Conservation (phyloP, 768 basidiomycete genomes). For the Boletus pseudo-olivaceus region DNA sequence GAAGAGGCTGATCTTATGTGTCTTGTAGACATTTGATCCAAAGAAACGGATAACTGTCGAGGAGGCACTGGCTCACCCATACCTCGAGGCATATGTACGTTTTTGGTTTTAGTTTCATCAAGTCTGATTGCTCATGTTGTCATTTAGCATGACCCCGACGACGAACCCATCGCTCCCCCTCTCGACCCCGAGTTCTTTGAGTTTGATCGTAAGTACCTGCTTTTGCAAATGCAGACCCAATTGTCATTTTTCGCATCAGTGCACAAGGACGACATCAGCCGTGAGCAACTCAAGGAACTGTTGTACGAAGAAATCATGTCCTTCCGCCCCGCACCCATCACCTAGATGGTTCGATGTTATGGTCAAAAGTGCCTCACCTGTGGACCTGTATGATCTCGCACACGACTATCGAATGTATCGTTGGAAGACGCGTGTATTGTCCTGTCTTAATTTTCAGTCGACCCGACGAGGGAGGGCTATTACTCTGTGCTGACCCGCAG, state of each 20-base stretch:
- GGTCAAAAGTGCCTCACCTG: not conserved
- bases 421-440: slow-evolving; percentile 1
- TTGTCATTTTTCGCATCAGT: slow-evolving; percentile 39
- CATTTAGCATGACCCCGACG: slow-evolving; percentile 85
- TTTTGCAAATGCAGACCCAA: not conserved
- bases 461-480: not conserved
- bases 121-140: slow-evolving; percentile 2
- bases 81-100: slow-evolving; percentile 86
- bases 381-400: not conserved
- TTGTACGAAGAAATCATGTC: slow-evolving; percentile 93
- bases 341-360: slow-evolving; percentile 16
- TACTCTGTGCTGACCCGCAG: not conserved
- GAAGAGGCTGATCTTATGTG: not conserved
- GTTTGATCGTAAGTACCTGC: slow-evolving; percentile 72
- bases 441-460: not conserved
- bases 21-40: slow-evolving; percentile 85
- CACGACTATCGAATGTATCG: slow-evolving; percentile 4
- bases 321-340: slow-evolving; percentile 67
- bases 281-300: slow-evolving; percentile 92
- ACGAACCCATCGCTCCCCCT: slow-evolving; percentile 95
- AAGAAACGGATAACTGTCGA: slow-evolving; percentile 96
- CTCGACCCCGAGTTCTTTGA: slow-evolving; percentile 96
- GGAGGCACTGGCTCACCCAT: slow-evolving; percentile 91
- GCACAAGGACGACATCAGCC: slow-evolving; percentile 93
- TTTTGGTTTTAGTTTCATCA: not conserved